A percentile compares a stretch with the other conserved stretches of the same genome.
Conservation (phyloP, 495 filamentous ascomycete species). For the Podospora pseudoanserina region DNA sequence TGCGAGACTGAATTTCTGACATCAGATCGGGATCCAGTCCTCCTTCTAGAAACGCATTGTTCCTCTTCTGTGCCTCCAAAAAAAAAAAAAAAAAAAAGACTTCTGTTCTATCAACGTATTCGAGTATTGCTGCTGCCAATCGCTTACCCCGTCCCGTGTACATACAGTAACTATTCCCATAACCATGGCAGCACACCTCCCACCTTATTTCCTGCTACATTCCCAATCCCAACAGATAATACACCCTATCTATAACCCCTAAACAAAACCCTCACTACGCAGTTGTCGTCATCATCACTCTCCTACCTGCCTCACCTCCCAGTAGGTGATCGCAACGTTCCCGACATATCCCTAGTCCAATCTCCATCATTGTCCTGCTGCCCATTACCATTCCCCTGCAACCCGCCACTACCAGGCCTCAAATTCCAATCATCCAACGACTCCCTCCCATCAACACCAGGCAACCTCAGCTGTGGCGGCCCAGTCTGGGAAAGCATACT, state of each 20-base stretch:
- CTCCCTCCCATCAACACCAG: slow-evolving; percentile 39
- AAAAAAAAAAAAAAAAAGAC: no score
- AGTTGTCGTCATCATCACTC: slow-evolving; percentile 2
- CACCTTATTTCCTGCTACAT: background rate
- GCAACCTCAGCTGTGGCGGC: slow-evolving; percentile 41
- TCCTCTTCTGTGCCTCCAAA: no score
- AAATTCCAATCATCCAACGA: slow-evolving; percentile 29
- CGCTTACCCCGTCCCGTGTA: background rate
- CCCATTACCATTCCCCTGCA: slow-evolving; percentile 5
- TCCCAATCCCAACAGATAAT: background rate
- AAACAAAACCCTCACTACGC: background rate
- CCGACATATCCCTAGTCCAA: slow-evolving; percentile 27
- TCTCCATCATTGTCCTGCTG: slow-evolving; percentile 23
- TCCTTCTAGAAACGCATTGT: background rate
- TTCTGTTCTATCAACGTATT: background rate
- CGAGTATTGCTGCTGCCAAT: background rate
- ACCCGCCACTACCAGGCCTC: slow-evolving; percentile 18
- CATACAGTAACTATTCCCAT: background rate
- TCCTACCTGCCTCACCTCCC: slow-evolving; percentile 3
- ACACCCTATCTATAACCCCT: background rate
- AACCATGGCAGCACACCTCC: background rate
- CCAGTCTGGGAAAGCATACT: slow-evolving; percentile 16
- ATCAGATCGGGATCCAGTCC: background rate
- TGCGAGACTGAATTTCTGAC: background rate
- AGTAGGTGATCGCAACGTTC: background rate